These are phyloP conservation scores for Neofusicoccum umdonicola DNA, from an alignment of 2,329 filamentous ascomycete genomes.

Conservation along the genomic window DNA sequence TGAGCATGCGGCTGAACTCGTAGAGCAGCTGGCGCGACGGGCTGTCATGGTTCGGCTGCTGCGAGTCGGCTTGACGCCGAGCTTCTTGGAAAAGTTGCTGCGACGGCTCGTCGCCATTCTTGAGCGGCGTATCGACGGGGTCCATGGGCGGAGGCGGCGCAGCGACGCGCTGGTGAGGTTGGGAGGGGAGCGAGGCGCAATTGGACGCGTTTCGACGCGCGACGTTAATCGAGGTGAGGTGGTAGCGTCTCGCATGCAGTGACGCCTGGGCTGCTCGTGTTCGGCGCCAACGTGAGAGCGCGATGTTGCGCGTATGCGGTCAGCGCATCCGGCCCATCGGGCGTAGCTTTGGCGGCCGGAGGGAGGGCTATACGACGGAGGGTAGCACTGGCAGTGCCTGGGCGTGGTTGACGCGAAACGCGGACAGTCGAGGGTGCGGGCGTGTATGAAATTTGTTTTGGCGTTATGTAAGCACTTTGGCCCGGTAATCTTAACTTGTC, in stretches of 20 bases:
- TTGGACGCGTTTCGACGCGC: constrained; percentile 16
- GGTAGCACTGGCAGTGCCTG: constrained; percentile 4
- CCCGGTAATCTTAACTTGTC: not conserved
- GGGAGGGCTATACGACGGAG: not conserved
- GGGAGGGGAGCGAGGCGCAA: not conserved
- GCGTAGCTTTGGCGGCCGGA: not conserved
- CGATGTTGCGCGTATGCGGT: constrained; percentile 12
- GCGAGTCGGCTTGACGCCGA: not conserved
- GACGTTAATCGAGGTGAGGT: not conserved
- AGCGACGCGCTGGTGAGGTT: not conserved
- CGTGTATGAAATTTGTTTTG: not conserved
- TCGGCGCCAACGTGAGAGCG: not conserved
- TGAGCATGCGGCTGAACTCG: constrained; percentile 44
- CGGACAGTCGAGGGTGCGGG: not conserved
- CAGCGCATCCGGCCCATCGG: constrained; percentile 8
- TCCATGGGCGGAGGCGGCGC: not conserved
- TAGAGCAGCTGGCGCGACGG: constrained; percentile 35
- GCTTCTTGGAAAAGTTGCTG: constrained; percentile 9
- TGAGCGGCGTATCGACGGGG: not conserved
- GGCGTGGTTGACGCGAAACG: constrained; percentile 11
- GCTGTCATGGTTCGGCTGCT: constrained; percentile 25
- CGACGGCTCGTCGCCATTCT: constrained; percentile 14
- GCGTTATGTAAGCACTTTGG: not conserved
- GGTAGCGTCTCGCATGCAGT: constrained; percentile 12
- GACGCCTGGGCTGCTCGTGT: constrained; percentile 10